Evolutionary conservation across 2,329 filamentous ascomycete species (phyloP), one percentile per base, ranked within the genome.

Genomic region (Furcasterigmium furcatum): DNA sequence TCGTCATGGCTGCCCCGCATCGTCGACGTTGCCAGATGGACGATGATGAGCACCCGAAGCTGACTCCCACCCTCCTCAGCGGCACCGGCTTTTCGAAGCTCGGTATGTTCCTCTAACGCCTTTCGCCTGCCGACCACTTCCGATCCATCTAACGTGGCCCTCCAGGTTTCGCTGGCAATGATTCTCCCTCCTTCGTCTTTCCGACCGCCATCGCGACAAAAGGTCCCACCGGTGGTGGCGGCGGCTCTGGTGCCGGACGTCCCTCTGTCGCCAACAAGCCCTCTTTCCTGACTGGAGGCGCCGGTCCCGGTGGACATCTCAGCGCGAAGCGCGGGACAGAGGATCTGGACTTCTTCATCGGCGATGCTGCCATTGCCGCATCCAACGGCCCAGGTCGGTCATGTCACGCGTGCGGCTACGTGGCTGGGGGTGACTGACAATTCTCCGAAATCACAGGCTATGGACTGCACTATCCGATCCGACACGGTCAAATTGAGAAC

Each of bases 71-170:
- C 55, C 46, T 59, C 58, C 61, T 51, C 70, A 99, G 94, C 87
- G 94, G 94, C 77, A 99, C 94, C 75, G 94, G 94, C 64, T 99
- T 95, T 74, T 97, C 94, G 51, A 99, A 99, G 79, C 87, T 99
- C 71, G 94, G 94, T 96, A 75, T 60, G 84, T 52, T 35, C 34
- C 22, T 40, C 53, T 45, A 42, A 20, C 30, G 30, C 48, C 44
- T 43, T 40, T 42, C 43, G 42, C 41, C 47, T 46, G 46, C 41
- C 29, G 29, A 45, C 46, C 25, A 51, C 35, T 38, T 21, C 48
- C 24, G 46, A 51, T 53, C 49, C 56, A 61, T 50, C 47, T 47
- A 48, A 49, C 48, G 35, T 46, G 43, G 12, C 47, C 45, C 45
- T n/a, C 46, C 58, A 96, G 91, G 91, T 72, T 99, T 99, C 71